Conservation (phyloP, 257 asterid species). For the Lycium barbarum region DNA sequence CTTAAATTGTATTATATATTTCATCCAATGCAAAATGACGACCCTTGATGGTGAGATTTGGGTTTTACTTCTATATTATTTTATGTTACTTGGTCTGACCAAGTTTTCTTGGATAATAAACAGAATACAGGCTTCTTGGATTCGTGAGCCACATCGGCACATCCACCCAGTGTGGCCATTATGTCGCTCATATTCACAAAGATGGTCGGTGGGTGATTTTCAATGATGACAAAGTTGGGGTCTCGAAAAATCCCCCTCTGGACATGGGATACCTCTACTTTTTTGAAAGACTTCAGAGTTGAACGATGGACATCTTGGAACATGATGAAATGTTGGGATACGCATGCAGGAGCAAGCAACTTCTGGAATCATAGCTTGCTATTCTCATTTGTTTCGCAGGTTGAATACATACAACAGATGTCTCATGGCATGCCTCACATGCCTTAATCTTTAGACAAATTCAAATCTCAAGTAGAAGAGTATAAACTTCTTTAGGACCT, state of each 20-base stretch:
- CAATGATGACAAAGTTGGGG: constrained; percentile 91
- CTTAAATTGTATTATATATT: background rate
- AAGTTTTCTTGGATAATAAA: constrained; percentile 27
- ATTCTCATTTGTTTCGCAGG: background rate
- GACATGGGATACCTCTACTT: constrained; percentile 97
- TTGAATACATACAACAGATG: background rate
- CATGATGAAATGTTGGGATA: background rate
- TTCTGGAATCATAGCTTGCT: constrained; percentile 16
- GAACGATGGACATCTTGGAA: constrained; percentile 24
- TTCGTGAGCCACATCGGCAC: constrained; percentile 95
- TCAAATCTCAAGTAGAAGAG: constrained; percentile 13
- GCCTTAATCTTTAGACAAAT: background rate
- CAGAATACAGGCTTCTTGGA: constrained; percentile 84
- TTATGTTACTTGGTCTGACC: constrained; percentile 7
- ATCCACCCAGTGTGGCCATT: constrained; percentile 98
- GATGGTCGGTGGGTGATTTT: constrained; percentile 91
- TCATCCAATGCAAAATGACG: background rate
- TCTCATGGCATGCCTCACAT: constrained; percentile 2
- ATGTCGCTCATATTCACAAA: constrained; percentile 88
- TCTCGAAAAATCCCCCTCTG: constrained; percentile 77
- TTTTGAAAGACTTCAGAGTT: constrained; percentile 78
- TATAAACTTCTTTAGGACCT: constrained; percentile 7
- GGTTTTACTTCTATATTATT: background rate
- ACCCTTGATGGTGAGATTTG: background rate
- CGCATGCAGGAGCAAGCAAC: constrained; percentile 8